Conservation (phyloP, 2,329 filamentous ascomycete genomes). For the Colletotrichum theobromicola region DNA sequence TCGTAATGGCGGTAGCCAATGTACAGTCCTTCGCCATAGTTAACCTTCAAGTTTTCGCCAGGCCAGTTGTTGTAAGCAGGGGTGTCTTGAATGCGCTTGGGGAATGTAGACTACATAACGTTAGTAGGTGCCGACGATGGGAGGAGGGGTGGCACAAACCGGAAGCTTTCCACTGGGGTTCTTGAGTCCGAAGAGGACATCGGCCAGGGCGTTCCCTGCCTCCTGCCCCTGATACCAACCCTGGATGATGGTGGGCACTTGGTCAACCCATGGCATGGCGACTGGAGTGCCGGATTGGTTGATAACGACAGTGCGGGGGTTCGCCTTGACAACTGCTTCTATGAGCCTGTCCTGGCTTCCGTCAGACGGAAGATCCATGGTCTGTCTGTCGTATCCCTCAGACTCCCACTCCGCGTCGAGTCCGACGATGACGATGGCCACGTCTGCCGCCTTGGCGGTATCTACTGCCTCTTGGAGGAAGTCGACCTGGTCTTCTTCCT, state of each 20-base stretch:
- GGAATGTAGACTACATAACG: slow-evolving; percentile 63
- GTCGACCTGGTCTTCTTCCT: slow-evolving; percentile 66
- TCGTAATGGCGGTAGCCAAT: slow-evolving; percentile 79
- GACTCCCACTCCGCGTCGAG: slow-evolving; percentile 79
- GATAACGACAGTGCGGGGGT: slow-evolving; percentile 70
- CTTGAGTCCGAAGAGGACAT: slow-evolving; percentile 67
- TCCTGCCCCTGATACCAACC: slow-evolving; percentile 80
- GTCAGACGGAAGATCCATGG: slow-evolving; percentile 70
- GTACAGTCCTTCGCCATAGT: slow-evolving; percentile 76
- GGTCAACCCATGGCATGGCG: slow-evolving; percentile 72
- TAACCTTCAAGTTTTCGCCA: slow-evolving; percentile 69
- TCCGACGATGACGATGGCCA: slow-evolving; percentile 72
- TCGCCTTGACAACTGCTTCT: slow-evolving; percentile 65
- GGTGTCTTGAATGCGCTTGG: slow-evolving; percentile 66
- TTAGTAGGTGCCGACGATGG: neutral
- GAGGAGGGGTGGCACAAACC: slow-evolving; percentile 36
- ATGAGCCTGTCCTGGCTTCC: slow-evolving; percentile 68
- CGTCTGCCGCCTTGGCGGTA: slow-evolving; percentile 65
- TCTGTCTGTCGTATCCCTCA: slow-evolving; percentile 76
- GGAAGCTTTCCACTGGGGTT: slow-evolving; percentile 74
- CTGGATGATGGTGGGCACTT: slow-evolving; percentile 71
- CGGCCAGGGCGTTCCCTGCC: slow-evolving; percentile 71
- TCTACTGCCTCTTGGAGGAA: slow-evolving; percentile 70
- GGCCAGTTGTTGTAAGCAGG: slow-evolving; percentile 77
- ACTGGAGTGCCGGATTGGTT: slow-evolving; percentile 74